These are phyloP conservation scores for Aspergillus leporis DNA, from an alignment of 495 filamentous ascomycete genomes.

Conservation along the genomic window DNA sequence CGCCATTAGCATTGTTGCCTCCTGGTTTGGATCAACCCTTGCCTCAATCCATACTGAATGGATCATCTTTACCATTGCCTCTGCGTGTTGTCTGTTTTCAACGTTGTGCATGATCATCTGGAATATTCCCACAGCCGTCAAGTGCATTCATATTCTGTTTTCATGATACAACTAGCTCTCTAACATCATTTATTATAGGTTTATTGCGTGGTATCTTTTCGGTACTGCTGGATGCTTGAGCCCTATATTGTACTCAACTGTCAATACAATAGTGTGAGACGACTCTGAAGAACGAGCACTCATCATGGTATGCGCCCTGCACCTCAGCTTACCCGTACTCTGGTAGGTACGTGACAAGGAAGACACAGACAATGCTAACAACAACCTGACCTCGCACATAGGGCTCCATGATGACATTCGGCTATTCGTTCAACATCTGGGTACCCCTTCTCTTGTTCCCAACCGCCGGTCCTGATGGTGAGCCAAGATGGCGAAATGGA, in stretches of 20 bases:
- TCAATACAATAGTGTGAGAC: constrained; percentile 46
- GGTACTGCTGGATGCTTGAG: constrained; percentile 42
- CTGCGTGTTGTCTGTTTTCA: constrained; percentile 37
- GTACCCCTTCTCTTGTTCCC: constrained; percentile 46
- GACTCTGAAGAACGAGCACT: constrained; percentile 49
- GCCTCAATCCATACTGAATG: constrained; percentile 49
- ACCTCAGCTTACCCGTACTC: too few species aligned
- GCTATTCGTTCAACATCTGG: constrained; percentile 52
- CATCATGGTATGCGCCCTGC: constrained; percentile 36
- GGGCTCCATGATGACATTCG: constrained; percentile 53
- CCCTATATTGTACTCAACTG: constrained; percentile 48
- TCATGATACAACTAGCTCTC: not conserved
- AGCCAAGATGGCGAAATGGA: constrained; percentile 45
- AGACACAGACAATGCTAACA: not conserved
- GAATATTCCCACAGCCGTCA: constrained; percentile 42
- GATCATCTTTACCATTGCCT: constrained; percentile 39
- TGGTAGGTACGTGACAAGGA: not conserved
- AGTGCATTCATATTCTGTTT: constrained; percentile 25
- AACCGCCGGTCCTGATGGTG: constrained; percentile 43
- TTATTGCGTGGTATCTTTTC: constrained; percentile 49
- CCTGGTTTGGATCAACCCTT: constrained; percentile 46
- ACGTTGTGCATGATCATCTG: constrained; percentile 47
- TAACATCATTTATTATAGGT: constrained; percentile 23
- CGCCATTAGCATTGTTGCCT: constrained; percentile 44
- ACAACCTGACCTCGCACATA: constrained; percentile 17